Percentiles rank a stretch among this genome's conserved stretches.
Conservation (phyloP, 371 early-diverging fungal genomes). For the Mucor piriformis region DNA sequence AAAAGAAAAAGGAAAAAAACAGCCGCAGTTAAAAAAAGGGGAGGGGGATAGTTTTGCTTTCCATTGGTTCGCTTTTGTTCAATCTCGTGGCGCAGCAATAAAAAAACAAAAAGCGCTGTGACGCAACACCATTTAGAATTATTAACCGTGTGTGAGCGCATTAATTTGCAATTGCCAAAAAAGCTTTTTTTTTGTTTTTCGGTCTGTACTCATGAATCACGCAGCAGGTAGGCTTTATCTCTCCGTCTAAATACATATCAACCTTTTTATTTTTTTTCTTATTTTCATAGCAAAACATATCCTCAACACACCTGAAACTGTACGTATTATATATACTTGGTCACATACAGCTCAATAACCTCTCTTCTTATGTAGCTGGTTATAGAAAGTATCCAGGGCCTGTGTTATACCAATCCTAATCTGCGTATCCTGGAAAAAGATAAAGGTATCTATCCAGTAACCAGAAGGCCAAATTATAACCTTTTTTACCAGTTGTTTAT, state of each 20-base stretch:
- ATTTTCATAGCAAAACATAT: slow-evolving; percentile 37
- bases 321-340: slow-evolving; percentile 7
- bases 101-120: background rate
- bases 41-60: too few relatives aligned
- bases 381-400: slow-evolving; percentile 39
- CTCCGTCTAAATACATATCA: background rate
- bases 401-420: slow-evolving; percentile 47
- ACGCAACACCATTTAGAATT: background rate
- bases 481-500: slow-evolving; percentile 48
- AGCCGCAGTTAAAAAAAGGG: slow-evolving; percentile 25
- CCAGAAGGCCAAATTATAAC: background rate
- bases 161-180: background rate
- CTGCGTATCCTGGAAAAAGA: slow-evolving; percentile 35
- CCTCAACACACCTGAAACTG: slow-evolving; percentile 39
- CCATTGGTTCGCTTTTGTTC: slow-evolving; percentile 1
- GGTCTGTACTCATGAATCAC: too few relatives aligned
- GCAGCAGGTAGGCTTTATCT: background rate
- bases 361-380: slow-evolving; percentile 28
- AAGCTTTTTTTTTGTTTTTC: background rate
- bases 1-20: slow-evolving; percentile 9
- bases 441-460: slow-evolving; percentile 24
- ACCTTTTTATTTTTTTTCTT: background rate
- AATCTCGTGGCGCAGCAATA: slow-evolving; percentile 27
- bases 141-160: background rate
- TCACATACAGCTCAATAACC: background rate